Conservation (phyloP, 345 rosid genomes). For the Melastoma malabathricum region DNA sequence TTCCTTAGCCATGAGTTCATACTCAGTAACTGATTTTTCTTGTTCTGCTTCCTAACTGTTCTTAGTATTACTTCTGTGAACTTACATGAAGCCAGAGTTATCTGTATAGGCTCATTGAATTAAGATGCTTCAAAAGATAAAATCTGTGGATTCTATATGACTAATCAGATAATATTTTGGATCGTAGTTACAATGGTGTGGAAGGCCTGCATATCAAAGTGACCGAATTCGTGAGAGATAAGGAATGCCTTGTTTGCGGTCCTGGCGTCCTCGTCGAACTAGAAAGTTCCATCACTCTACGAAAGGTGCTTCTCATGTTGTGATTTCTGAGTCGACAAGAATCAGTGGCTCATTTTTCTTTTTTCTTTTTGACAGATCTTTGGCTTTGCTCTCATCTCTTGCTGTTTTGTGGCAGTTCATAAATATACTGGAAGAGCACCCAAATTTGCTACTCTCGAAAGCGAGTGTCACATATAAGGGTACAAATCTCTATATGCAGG, state of each 20-base stretch:
- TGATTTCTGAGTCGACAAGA: too few species aligned
- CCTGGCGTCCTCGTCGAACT: conserved; percentile 81
- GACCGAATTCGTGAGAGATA: conserved; percentile 63
- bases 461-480: conserved; percentile 56
- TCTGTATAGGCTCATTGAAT: too few species aligned
- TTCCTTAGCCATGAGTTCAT: too few species aligned
- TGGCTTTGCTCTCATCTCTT: neutral
- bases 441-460: conserved; percentile 54
- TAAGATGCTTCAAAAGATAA: too few species aligned
- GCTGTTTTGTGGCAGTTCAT: conserved; percentile 36
- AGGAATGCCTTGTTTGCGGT: conserved; percentile 94
- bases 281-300: conserved; percentile 55
- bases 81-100: too few species aligned
- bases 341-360: too few species aligned
- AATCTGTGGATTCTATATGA: too few species aligned
- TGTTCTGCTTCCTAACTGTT: too few species aligned
- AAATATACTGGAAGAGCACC: conserved; percentile 65
- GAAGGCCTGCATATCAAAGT: conserved; percentile 84
- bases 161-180: too few species aligned
- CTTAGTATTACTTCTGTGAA: too few species aligned
- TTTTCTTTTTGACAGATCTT: neutral
- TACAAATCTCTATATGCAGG: conserved; percentile 79
- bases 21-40: too few species aligned
- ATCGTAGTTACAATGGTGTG: conserved; percentile 70
- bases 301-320: conserved; percentile 41